Percentiles rank a stretch among this genome's conserved stretches.
These are phyloP conservation scores for Diaporthe sp. DNA, from an alignment of 2,329 filamentous ascomycete species.

Conservation along the genomic window DNA sequence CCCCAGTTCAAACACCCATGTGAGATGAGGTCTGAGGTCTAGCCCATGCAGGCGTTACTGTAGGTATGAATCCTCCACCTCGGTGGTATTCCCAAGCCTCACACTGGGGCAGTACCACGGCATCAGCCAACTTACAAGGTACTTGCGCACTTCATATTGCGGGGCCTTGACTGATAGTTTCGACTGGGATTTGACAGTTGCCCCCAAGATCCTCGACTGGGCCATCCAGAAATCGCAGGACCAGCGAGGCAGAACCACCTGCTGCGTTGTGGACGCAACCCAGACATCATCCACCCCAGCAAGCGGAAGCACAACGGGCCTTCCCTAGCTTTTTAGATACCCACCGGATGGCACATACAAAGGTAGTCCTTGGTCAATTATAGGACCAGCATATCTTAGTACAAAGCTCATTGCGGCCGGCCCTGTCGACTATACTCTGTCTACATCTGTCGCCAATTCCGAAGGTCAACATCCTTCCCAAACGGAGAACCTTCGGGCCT, in stretches of 20 bases:
- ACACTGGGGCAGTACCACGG: conserved; percentile 11
- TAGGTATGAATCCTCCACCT: conserved; percentile 28
- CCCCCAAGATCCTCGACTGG: conserved; percentile 1
- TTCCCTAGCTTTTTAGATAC: conserved; percentile 20
- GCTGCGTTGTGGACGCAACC: neutral
- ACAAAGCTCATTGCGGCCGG: conserved; percentile 25
- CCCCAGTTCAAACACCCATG: conserved; percentile 28
- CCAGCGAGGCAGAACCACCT: neutral
- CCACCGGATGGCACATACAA: conserved; percentile 20
- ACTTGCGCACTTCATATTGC: conserved; percentile 6
- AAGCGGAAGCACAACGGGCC: conserved; percentile 28
- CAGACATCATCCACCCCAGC: conserved; percentile 19
- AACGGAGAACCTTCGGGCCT: conserved; percentile 4
- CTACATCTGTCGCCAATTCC: conserved; percentile 1
- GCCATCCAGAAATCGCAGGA: conserved; percentile 13
- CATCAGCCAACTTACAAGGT: conserved; percentile 2
- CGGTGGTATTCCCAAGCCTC: conserved; percentile 21
- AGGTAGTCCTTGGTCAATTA: conserved; percentile 22
- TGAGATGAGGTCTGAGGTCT: conserved; percentile 32
- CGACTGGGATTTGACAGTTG: conserved; percentile 23
- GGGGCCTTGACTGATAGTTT: conserved; percentile 18
- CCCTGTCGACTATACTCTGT: conserved; percentile 17
- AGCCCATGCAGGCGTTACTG: conserved; percentile 27
- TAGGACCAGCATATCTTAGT: conserved; percentile 31
- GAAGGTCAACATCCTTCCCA: conserved; percentile 1